Conservation (phyloP, 129 eudicot genomes). For the Flaveria trinervia region DNA sequence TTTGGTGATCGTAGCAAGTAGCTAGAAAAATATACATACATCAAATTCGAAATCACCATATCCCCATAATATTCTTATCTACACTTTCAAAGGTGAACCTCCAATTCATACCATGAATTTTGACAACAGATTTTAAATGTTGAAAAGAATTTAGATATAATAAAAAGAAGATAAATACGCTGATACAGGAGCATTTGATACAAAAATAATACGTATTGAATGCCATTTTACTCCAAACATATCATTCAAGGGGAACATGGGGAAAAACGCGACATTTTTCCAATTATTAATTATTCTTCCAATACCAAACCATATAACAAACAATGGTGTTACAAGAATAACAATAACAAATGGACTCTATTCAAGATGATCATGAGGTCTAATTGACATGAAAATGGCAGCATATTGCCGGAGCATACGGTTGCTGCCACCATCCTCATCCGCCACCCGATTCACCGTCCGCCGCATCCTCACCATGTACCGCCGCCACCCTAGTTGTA, state of each 20-base stretch:
- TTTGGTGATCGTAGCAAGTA: no score
- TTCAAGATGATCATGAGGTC: conserved; percentile 67
- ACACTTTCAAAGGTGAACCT: no score
- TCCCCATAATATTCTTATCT: no score
- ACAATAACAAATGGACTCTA: conserved; percentile 30
- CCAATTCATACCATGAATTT: no score
- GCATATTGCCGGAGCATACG: conserved; percentile 50
- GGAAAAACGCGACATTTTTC: neutral
- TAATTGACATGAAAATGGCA: conserved; percentile 51
- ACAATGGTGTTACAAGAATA: conserved; percentile 28
- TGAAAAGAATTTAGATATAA: no score
- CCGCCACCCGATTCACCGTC: conserved; percentile 33
- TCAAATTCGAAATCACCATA: no score
- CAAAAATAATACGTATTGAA: neutral
- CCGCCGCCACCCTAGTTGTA: conserved; percentile 89
- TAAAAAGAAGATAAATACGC: no score
- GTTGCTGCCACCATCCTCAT: conserved; percentile 42
- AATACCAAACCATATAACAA: conserved; percentile 12
- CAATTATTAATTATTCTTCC: neutral
- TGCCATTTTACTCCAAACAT: neutral
- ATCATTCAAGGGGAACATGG: neutral
- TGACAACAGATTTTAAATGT: no score
- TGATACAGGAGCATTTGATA: no score
- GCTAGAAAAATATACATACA: no score
- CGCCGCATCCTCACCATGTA: conserved; percentile 57